Evolutionary conservation across 2,329 filamentous ascomycete species (phyloP).

Genomic region (Aurifilum marmelostoma): DNA sequence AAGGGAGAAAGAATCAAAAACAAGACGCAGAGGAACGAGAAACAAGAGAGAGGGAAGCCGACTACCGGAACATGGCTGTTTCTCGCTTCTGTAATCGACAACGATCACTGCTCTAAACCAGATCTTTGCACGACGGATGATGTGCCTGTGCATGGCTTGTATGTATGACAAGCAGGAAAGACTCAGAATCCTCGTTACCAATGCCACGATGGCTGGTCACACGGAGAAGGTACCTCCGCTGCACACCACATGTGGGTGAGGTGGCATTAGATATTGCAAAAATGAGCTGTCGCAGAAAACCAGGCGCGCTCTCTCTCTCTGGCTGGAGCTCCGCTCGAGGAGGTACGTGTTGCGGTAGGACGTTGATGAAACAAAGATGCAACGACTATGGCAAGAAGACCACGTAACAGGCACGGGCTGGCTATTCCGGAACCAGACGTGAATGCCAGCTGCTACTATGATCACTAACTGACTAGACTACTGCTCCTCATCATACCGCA

Average conservation of each 20-base stretch:
- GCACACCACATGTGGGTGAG: background rate
- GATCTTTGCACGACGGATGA: too few species aligned
- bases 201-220: background rate
- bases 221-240: background rate
- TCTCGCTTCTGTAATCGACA: too few species aligned
- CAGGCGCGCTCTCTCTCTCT: background rate
- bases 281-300: background rate
- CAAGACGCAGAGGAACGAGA: too few species aligned
- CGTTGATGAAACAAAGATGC: constrained; percentile 20
- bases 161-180: too few species aligned
- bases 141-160: too few species aligned
- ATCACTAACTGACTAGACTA: background rate
- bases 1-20: too few species aligned
- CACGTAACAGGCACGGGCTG: background rate
- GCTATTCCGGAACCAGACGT: background rate
- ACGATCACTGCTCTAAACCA: too few species aligned
- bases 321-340: constrained; percentile 1
- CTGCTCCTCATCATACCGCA: too few species aligned
- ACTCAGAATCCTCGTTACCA: background rate
- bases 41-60: too few species aligned
- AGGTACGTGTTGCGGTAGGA: background rate
- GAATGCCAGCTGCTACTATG: background rate
- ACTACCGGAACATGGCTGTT: too few species aligned
- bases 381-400: constrained; percentile 2
- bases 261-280: background rate